Base-by-base conservation (phyloP, 2,329 filamentous ascomycete species). In the Fusarium denticulatum region DNA sequence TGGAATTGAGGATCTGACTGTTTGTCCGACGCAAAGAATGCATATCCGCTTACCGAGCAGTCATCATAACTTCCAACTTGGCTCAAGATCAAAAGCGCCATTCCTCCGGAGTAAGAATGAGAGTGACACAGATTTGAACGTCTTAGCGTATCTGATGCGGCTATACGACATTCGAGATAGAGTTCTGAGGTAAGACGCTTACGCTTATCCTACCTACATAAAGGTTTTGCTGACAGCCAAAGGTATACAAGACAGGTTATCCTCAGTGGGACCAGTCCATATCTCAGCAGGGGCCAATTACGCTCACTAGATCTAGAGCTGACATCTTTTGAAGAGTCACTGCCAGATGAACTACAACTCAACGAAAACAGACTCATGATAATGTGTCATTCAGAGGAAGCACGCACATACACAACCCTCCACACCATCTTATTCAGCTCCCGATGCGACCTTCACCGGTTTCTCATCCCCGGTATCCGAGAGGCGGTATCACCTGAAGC, bases 1-100 rank as follows among this genome's bases (percentile, higher is more conserved):
- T 0, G 79, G 79, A 0, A 77, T 80, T 18, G 75, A 80, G 10
- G 79, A 81, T 36, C 34, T 81, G 14, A 72, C 77, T 1, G 72
- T 80, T 6, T 80, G 78, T 34, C 77, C 76, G 0, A 64, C 71
- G 0, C 64, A 75, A 10, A 59, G 77, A 11, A 75, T 80, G 46
- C 74, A 78, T 16, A 69, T 80, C 15, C 68, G 77, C 1, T 36
- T 80, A 5, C 79, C 78, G 0, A 73, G 76, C 22, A 73, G 74
- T 12, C 69, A 79, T 9, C 71, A 74, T 18, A 74, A 72, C 13
- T 80, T 80, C 7, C 75, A 79, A 15, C 72, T 76, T 9, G 78
- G 78, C 0, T 53, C 76, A 2, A 45, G 26, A 6, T 80, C 79
- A 1, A 61, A 67, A 0, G 64, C 77, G 1, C 60, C 61, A 1